phyloP scores from a whole-genome alignment of 441 rosid species.

The Croton setiger region DNA sequence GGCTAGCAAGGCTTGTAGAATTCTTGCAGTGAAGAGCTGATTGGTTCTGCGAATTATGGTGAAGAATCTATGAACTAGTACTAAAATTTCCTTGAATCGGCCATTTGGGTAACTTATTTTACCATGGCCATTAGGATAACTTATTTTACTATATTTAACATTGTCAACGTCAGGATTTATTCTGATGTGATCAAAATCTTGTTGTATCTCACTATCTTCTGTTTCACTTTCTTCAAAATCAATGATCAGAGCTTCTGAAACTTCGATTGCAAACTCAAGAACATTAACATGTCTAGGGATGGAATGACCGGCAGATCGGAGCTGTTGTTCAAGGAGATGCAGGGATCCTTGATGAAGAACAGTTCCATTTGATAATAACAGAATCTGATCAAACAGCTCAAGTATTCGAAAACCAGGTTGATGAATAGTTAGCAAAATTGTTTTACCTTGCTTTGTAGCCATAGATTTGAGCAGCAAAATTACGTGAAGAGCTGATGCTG shows the following conservation, averaged over 20 bases:
- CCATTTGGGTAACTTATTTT: constrained; percentile 40
- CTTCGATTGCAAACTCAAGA: constrained; percentile 67
- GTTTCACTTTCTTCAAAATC: constrained; percentile 20
- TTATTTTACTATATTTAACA: constrained; percentile 14
- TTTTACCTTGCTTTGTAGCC: constrained; percentile 47
- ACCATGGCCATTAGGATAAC: constrained; percentile 38
- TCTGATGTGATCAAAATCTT: constrained; percentile 11
- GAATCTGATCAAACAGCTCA: constrained; percentile 45
- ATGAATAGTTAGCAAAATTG: constrained; percentile 65
- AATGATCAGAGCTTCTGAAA: constrained; percentile 40
- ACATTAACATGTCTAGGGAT: constrained; percentile 72
- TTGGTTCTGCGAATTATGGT: constrained; percentile 65
- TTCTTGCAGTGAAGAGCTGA: constrained; percentile 65
- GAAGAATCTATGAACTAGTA: constrained; percentile 54
- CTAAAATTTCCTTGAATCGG: constrained; percentile 44
- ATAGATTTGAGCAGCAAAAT: constrained; percentile 54
- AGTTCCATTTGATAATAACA: constrained; percentile 63
- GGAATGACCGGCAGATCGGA: constrained; percentile 45
- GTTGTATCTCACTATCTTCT: constrained; percentile 14
- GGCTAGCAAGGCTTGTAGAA: constrained; percentile 59
- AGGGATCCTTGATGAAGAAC: constrained; percentile 64
- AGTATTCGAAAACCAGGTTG: constrained; percentile 81
- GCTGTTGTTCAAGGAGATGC: constrained; percentile 42
- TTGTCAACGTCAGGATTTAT: constrained; percentile 13
- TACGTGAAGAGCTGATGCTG: constrained; percentile 69